Base-by-base conservation (phyloP, 371 early-diverging fungal genomes). In the Mortierella sp. region DNA sequence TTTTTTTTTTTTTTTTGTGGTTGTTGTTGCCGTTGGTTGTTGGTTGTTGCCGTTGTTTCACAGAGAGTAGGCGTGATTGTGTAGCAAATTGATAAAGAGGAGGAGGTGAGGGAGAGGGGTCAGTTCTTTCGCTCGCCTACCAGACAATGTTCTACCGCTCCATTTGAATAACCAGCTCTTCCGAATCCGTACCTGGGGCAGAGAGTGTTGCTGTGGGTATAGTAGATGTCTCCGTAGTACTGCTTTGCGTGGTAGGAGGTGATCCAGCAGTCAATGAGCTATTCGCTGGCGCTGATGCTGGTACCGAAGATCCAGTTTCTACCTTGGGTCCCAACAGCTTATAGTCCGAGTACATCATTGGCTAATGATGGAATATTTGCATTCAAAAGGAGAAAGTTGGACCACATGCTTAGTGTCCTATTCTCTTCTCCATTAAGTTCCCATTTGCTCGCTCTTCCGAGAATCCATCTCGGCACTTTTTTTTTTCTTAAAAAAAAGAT, bases 301-400 rank as follows among this genome's bases (percentile, higher is more conserved):
- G 19, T 11, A 46, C 50, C 19, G 52, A 53, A 4, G 68, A 50
- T 59, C 60, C 59, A 19, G 57, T 57, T 47, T 25, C 37, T 30
- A 30, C 58, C 30, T 51, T 62, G 46, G 52, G 60, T 47, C 37
- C 37, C 37, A 37, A 37, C 37, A 37, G 37, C 37, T 73, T 73
- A 30, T 73, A 67, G 18, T 73, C 73, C 45, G 77, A 77, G 53
- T 77, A 77, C 72, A 72, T 77, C 77, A 77, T 77, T 5, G 77
- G 77, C 77, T 77, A 57, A 57, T 30, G 9, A 37, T 5, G 37
- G 37, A 3, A 9, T 37, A 37, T 9, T 5, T 9, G 9, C 5
- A 5, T 37, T 3, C 37, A 37, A 37, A 9, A 37, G 37, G 37
- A 37, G 3, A 9, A 9, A 37, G 37, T 9, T 37, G n/a, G n/a